A percentile compares a stretch with the other conserved stretches of the same genome.
phyloP scores from a whole-genome alignment of 176 grass and related monocot species.

The barley (Hordeum vulgare) region MorexV3_pseudomolecules_assembly NC_058519.1:517453265-517453764 shows the following conservation, averaged over 20 bases:
- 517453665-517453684: constrained; percentile 24
- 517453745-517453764: constrained; percentile 38
- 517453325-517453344: constrained; percentile 36
- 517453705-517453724: constrained; percentile 21
- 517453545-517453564: constrained; percentile 25
- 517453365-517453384: not conserved
- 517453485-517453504: constrained; percentile 51
- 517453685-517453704: constrained; percentile 32
- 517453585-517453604: constrained; percentile 19
- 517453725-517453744: constrained; percentile 27
- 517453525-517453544: constrained; percentile 41
- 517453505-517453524: constrained; percentile 46
- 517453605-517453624: constrained; percentile 26
- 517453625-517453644: constrained; percentile 31
- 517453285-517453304: constrained; percentile 77
- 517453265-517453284: constrained; percentile 68
- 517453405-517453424: constrained; percentile 83
- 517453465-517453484: constrained; percentile 69
- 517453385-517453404: constrained; percentile 41
- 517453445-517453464: constrained; percentile 50
- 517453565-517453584: constrained; percentile 27
- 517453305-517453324: constrained; percentile 72
- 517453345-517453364: constrained; percentile 8
- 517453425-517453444: constrained; percentile 57
- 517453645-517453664: constrained; percentile 32